A percentile compares a stretch with the other conserved stretches of the same genome.
phyloP scores from a whole-genome alignment of 1,139 yeast species.

The Taphrina wiesneri region DNA sequence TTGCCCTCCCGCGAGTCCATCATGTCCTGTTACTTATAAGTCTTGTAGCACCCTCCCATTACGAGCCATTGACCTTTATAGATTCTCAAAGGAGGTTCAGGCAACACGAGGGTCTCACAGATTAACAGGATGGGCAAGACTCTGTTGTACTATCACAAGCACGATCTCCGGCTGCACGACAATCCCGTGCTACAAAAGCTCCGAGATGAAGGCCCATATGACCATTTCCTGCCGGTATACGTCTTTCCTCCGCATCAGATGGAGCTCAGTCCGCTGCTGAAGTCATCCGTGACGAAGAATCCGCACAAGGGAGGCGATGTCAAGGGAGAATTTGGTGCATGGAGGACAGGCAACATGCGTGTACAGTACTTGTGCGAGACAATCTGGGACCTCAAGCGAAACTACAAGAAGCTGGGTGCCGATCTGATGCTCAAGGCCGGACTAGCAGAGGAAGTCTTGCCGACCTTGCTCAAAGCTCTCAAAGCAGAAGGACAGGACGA shows the following conservation, averaged over 20 bases:
- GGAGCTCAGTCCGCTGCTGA: constrained; percentile 25
- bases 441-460: constrained; percentile 11
- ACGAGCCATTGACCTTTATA: background rate
- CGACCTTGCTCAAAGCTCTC: background rate
- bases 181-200: constrained; percentile 25
- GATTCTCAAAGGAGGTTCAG: background rate
- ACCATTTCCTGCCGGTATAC: constrained; percentile 21
- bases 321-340: constrained; percentile 16
- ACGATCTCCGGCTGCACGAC: constrained; percentile 30
- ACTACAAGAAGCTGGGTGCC: constrained; percentile 13
- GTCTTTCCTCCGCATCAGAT: constrained; percentile 29
- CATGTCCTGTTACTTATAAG: no score
- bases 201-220: constrained; percentile 3
- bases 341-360: constrained; percentile 27
- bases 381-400: constrained; percentile 25
- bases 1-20: no score
- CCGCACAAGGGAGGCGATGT: constrained; percentile 22
- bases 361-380: constrained; percentile 28
- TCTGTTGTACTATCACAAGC: constrained; percentile 23
- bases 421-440: constrained; percentile 20
- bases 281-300: constrained; percentile 8
- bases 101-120: constrained; percentile 8
- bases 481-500: constrained; percentile 1
- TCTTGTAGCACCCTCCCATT: no score
- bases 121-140: constrained; percentile 21